These are phyloP conservation scores for Rosa lucieae DNA, from an alignment of 306 rosid genomes.

Conservation along the genomic window DNA sequence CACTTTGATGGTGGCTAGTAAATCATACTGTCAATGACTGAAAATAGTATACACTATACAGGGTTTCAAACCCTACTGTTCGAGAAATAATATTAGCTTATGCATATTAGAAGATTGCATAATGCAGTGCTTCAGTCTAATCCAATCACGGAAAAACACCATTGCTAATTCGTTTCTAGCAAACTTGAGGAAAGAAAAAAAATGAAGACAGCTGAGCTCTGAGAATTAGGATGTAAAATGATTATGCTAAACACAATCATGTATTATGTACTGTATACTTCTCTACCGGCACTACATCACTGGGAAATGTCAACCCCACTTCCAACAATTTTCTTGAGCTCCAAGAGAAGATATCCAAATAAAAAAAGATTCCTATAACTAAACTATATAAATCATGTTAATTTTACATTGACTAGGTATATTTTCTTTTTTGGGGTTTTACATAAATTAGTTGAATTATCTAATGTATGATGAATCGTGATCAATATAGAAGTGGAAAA, in stretches of 20 bases:
- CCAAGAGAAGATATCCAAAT: background rate
- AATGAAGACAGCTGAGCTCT: background rate
- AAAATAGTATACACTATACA: background rate
- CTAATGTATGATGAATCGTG: constrained; percentile 7
- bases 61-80: background rate
- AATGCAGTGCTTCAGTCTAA: background rate
- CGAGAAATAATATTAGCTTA: background rate
- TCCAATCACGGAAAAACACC: background rate
- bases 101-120: background rate
- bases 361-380: background rate
- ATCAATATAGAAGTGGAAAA: constrained; percentile 12
- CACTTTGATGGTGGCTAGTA: background rate
- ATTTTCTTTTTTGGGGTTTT: background rate
- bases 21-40: background rate
- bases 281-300: background rate
- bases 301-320: background rate
- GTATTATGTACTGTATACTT: background rate
- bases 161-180: background rate
- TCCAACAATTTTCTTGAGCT: background rate
- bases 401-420: background rate
- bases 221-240: background rate
- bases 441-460: background rate
- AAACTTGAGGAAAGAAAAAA: background rate
- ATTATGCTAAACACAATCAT: background rate
- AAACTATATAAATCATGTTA: background rate